Conservation (phyloP, 306 rosid genomes). For the Ormosia emarginata region DNA sequence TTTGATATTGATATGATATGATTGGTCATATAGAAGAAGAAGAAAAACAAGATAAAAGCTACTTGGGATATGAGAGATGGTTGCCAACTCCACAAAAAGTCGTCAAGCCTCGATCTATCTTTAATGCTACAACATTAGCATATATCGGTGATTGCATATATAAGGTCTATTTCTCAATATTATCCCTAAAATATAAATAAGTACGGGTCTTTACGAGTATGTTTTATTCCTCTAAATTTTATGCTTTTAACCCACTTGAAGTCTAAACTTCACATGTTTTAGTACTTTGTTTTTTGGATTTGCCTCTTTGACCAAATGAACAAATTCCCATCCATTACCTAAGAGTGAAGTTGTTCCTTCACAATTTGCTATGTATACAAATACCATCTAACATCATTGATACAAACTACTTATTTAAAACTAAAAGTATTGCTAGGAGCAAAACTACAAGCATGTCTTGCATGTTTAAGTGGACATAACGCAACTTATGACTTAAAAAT, state of each 20-base stretch:
- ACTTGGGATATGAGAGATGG: conserved; percentile 82
- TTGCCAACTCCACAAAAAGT: conserved; percentile 79
- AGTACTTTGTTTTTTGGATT: no score
- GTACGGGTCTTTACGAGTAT: background rate
- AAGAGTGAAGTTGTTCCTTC: no score
- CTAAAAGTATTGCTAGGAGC: no score
- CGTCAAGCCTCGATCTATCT: conserved; percentile 69
- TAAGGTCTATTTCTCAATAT: conserved; percentile 49
- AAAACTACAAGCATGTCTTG: no score
- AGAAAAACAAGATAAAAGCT: conserved; percentile 33
- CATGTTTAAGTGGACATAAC: no score
- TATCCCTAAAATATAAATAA: background rate
- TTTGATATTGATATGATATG: no score
- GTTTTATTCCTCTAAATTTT: background rate
- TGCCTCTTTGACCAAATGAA: background rate
- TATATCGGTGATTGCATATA: conserved; percentile 81
- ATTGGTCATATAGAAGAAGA: background rate
- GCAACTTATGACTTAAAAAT: no score
- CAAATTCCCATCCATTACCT: background rate
- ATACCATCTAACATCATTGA: no score
- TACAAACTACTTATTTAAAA: no score
- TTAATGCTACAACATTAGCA: conserved; percentile 78
- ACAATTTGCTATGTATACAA: no score
- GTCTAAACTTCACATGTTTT: no score
- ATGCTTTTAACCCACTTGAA: no score